A percentile compares a stretch with the other conserved stretches of the same genome.
These are phyloP conservation scores for Chrysanthemum seticuspe DNA, from an alignment of 129 eudicot species.

Conservation along the genomic window DNA sequence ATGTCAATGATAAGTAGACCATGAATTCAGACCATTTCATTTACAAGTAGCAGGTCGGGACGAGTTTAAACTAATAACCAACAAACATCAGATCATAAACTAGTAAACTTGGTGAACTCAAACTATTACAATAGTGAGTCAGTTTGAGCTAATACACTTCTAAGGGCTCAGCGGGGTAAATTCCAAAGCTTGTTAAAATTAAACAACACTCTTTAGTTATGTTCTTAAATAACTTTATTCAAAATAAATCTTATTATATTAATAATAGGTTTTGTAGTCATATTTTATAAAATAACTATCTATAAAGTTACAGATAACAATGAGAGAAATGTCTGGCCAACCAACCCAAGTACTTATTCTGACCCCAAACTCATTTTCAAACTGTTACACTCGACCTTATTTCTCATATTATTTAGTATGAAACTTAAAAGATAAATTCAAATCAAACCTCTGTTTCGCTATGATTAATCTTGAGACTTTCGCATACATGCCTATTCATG, in stretches of 20 bases:
- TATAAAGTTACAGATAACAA: neutral
- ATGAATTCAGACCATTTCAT: neutral
- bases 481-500: slow-evolving; percentile 40
- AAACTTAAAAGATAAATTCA: neutral
- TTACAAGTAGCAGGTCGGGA: neutral
- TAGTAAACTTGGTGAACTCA: too few relatives aligned
- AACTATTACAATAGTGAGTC: too few relatives aligned
- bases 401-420: neutral
- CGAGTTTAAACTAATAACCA: too few relatives aligned
- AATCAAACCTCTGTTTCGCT: slow-evolving; percentile 42
- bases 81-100: too few relatives aligned
- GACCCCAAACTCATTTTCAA: neutral
- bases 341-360: neutral
- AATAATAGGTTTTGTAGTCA: neutral
- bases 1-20: neutral
- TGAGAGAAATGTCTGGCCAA: neutral
- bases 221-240: too few relatives aligned
- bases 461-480: slow-evolving; percentile 45
- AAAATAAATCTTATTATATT: too few relatives aligned
- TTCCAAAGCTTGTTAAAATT: neutral
- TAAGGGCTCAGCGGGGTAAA: too few relatives aligned
- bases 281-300: neutral
- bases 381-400: neutral
- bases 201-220: neutral
- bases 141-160: too few relatives aligned